Base-by-base conservation (phyloP, 352 stramenopile genomes). In the Elongisporangium undulatum region DNA sequence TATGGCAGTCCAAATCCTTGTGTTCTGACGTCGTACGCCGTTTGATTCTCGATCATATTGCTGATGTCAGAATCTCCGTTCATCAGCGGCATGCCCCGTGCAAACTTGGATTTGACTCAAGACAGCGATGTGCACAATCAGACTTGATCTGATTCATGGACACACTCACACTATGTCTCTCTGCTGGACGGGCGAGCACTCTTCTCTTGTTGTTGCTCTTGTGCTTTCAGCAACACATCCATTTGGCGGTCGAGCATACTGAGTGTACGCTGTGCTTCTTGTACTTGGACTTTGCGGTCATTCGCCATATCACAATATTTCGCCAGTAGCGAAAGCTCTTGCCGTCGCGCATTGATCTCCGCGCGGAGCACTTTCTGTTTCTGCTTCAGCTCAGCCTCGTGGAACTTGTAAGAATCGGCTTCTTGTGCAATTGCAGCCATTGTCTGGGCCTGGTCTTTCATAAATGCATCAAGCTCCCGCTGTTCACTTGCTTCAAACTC, bases 361-460 rank as follows among this genome's bases (percentile, higher is more conserved):
- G 51, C 41, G 19, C 75, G 71, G 21, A 90, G 51, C 39, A 71
- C 60, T 53, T 87, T 87, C 56, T 87, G 77, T 6, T 59, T 62
- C 50, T 86, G 73, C 22, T 72, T 77, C 26, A 84, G 67, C 55
- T 73, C 63, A 9, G 79, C 68, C 38, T 89, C 79, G 15, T 58
- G 23, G 57, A 80, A 67, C 57, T 79, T 82, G 55, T 72, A 64
- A 23, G 55, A 55, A 39, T 69, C 59, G 1, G 75, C 63, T 7
- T 56, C 65, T 12, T 53, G 51, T 49, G 80, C 70, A 16, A 86
- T 60, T 16, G 49, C 58, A 0, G 21, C 12, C 8, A 74, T 60
- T 17, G 70, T 45, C 5, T 65, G 52, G 19, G 26, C 61, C 23
- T 73, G 69, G 4, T 69, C 62, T 0, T 15, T 16, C 2, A 85